Conservation (phyloP, 2,329 filamentous ascomycete species). For the Alternaria panax region DNA sequence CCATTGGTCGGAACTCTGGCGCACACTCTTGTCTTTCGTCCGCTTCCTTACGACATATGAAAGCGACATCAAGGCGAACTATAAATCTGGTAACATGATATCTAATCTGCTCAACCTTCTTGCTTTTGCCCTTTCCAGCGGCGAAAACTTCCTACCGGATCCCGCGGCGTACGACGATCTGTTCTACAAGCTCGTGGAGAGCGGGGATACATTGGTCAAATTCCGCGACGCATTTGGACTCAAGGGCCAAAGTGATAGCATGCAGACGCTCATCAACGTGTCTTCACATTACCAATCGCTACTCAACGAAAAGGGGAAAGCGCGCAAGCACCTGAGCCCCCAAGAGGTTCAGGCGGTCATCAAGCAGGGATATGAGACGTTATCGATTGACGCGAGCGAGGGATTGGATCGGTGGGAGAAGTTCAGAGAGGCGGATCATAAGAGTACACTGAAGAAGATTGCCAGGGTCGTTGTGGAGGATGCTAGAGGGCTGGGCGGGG, state of each 20-base stretch:
- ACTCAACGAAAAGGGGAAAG: constrained; percentile 64
- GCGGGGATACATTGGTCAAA: constrained; percentile 79
- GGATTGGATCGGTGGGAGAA: constrained; percentile 84
- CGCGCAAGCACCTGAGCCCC: constrained; percentile 74
- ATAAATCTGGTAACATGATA: constrained; percentile 75
- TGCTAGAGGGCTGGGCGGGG: constrained; percentile 60
- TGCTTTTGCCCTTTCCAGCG: constrained; percentile 81
- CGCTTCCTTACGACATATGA: constrained; percentile 90
- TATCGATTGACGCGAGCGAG: constrained; percentile 89
- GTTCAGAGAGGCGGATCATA: constrained; percentile 87
- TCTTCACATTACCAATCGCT: constrained; percentile 87
- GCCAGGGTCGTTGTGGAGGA: constrained; percentile 79
- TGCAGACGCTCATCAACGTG: constrained; percentile 83
- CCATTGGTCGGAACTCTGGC: constrained; percentile 96
- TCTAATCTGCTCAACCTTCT: constrained; percentile 77
- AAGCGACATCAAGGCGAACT: constrained; percentile 73
- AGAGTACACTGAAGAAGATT: constrained; percentile 84
- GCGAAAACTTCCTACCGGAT: constrained; percentile 89
- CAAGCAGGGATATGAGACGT: constrained; percentile 93
- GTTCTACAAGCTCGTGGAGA: constrained; percentile 98
- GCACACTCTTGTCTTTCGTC: constrained; percentile 83
- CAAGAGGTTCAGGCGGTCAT: constrained; percentile 88
- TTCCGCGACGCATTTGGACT: constrained; percentile 79
- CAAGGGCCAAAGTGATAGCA: constrained; percentile 61
- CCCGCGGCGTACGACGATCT: constrained; percentile 91